phyloP scores from a whole-genome alignment of 2,329 filamentous ascomycete species.

The Dothistroma pini region DNA sequence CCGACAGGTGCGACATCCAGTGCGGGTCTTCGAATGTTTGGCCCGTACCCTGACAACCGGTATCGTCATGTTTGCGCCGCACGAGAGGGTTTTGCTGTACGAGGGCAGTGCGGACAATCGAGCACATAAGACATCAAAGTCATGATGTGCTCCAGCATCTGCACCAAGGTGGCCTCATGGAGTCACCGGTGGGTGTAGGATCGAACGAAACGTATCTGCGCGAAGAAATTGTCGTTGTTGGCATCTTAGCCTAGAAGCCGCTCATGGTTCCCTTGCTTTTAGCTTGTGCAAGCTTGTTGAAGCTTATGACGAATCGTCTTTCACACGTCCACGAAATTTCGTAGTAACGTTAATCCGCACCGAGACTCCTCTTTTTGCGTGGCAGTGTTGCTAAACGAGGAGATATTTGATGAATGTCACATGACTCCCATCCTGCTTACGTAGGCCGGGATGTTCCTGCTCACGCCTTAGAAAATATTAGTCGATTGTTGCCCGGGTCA shows the following conservation, averaged over 20 bases:
- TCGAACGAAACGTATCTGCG: not conserved
- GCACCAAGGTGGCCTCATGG: not conserved
- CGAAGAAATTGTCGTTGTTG: not conserved
- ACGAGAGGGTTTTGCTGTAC: not conserved
- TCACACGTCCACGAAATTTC: not conserved
- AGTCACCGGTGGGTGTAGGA: not conserved
- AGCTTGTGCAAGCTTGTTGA: not conserved
- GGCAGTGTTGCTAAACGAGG: slow-evolving; percentile 6
- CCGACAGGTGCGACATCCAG: slow-evolving; percentile 9
- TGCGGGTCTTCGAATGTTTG: slow-evolving; percentile 11
- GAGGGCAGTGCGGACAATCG: not conserved
- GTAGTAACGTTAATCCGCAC: not conserved
- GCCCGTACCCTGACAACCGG: slow-evolving; percentile 12
- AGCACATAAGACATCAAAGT: not conserved
- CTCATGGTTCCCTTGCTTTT: not conserved
- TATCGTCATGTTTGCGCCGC: slow-evolving; percentile 7
- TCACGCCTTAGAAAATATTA: not conserved
- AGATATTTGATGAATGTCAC: not conserved
- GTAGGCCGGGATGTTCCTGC: not conserved
- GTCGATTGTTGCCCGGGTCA: not conserved
- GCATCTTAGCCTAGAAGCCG: not conserved
- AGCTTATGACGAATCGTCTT: not conserved
- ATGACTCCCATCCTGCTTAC: not conserved
- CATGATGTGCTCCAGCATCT: not conserved
- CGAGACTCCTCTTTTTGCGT: not conserved